phyloP scores from a whole-genome alignment of 768 basidiomycete genomes.

The Calocybe gangraenosa region DNA sequence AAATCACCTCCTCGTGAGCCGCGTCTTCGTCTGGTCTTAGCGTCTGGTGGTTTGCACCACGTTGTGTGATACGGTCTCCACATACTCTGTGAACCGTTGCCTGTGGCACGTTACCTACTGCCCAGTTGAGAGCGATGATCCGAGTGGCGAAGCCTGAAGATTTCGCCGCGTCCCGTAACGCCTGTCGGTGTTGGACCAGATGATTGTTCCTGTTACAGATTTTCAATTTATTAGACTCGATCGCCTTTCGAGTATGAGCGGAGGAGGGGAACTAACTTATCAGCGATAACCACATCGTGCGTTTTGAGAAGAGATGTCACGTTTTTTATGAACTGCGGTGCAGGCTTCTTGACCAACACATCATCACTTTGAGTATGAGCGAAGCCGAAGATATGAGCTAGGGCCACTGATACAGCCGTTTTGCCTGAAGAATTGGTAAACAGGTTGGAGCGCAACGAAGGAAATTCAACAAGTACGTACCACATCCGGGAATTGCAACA shows the following conservation, averaged over 20 bases:
- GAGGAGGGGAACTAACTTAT: conserved; percentile 57
- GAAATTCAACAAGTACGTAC: too few species aligned
- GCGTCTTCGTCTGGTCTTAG: conserved; percentile 51
- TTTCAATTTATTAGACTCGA: background rate
- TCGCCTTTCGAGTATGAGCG: background rate
- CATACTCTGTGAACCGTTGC: conserved; percentile 72
- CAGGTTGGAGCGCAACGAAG: too few species aligned
- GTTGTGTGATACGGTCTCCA: conserved; percentile 62
- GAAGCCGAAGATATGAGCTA: conserved; percentile 76
- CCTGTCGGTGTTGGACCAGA: conserved; percentile 68
- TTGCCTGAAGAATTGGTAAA: too few species aligned
- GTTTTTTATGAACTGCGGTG: conserved; percentile 65
- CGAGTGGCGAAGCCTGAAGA: conserved; percentile 52
- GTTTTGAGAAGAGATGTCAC: conserved; percentile 56
- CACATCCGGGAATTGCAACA: conserved; percentile 89
- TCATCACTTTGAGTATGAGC: conserved; percentile 96
- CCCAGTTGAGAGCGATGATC: conserved; percentile 81
- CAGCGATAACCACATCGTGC: conserved; percentile 84
- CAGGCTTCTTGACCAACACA: conserved; percentile 71
- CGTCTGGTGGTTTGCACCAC: conserved; percentile 85
- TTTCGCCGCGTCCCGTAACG: conserved; percentile 54
- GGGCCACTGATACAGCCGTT: conserved; percentile 78
- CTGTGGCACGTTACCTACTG: conserved; percentile 45
- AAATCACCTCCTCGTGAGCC: conserved; percentile 75
- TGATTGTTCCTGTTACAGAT: conserved; percentile 76